Percentiles rank a stretch among this genome's conserved stretches.
These are phyloP conservation scores for Emergomyces orientalis DNA, from an alignment of 2,329 filamentous ascomycete species.

Conservation along the genomic window DNA sequence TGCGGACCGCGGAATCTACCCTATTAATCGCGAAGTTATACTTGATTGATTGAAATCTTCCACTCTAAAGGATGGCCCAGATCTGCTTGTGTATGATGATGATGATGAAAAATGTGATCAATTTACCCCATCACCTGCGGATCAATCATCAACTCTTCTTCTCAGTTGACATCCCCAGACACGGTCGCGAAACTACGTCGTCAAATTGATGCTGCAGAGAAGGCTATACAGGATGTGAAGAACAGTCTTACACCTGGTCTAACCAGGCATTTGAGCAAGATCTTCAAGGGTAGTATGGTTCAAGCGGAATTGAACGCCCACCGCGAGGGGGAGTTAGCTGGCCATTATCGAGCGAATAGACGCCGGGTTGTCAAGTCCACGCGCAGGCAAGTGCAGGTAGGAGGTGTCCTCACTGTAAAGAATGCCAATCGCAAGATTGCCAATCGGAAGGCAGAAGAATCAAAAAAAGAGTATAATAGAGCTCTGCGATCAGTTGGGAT, in stretches of 20 bases:
- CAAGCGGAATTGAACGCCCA: neutral
- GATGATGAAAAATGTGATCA: neutral
- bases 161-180: too few species aligned
- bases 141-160: too few species aligned
- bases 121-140: too few species aligned
- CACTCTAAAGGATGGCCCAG: neutral
- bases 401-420: neutral
- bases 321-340: neutral
- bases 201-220: neutral
- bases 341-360: neutral
- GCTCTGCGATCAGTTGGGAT: too few species aligned
- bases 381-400: neutral
- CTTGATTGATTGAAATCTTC: neutral
- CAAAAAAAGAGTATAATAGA: neutral
- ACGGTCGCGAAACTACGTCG: too few species aligned
- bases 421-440: neutral
- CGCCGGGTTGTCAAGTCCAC: neutral
- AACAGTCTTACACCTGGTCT: neutral
- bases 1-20: neutral
- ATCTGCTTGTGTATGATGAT: neutral
- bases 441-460: neutral
- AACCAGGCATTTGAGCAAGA: neutral
- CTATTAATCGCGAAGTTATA: neutral
- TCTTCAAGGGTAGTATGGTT: neutral
- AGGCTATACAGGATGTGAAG: neutral